Conservation (phyloP, 345 rosid species). For the Viola odorata region DNA sequence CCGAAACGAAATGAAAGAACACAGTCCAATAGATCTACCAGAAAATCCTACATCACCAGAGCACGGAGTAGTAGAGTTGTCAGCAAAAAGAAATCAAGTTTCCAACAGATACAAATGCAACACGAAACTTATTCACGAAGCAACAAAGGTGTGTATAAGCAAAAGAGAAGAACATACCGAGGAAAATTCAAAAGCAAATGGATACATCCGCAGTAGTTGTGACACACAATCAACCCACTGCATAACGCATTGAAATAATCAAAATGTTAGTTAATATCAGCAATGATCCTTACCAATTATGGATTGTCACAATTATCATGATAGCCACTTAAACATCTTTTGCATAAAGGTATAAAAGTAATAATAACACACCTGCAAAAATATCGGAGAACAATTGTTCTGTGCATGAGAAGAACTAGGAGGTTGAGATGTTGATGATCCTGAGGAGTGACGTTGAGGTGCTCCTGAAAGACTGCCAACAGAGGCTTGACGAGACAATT, state of each 20-base stretch:
- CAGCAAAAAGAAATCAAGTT: constrained; percentile 7
- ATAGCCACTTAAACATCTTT: background rate
- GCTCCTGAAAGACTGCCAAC: constrained; percentile 66
- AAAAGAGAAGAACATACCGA: constrained; percentile 54
- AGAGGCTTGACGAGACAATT: constrained; percentile 71
- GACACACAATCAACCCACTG: constrained; percentile 99
- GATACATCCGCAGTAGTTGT: constrained; percentile 87
- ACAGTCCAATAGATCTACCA: constrained; percentile 87
- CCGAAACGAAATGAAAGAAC: constrained; percentile 94
- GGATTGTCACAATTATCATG: constrained; percentile 1
- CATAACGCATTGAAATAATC: constrained; percentile 20
- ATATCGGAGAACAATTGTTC: constrained; percentile 85
- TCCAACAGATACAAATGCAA: constrained; percentile 9
- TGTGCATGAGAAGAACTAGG: constrained; percentile 70
- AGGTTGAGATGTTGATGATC: constrained; percentile 54
- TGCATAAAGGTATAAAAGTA: background rate
- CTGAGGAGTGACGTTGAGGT: constrained; percentile 65
- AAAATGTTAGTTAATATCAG: constrained; percentile 1
- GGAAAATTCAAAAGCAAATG: constrained; percentile 92
- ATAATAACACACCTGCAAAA: constrained; percentile 61
- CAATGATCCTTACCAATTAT: background rate
- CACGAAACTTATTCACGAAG: constrained; percentile 4
- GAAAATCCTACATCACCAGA: constrained; percentile 57
- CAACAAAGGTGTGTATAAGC: background rate
- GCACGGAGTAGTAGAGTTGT: constrained; percentile 1